Base-by-base conservation (phyloP, 2,329 filamentous ascomycete genomes). In the Penicillium aurantiogriseum region DNA sequence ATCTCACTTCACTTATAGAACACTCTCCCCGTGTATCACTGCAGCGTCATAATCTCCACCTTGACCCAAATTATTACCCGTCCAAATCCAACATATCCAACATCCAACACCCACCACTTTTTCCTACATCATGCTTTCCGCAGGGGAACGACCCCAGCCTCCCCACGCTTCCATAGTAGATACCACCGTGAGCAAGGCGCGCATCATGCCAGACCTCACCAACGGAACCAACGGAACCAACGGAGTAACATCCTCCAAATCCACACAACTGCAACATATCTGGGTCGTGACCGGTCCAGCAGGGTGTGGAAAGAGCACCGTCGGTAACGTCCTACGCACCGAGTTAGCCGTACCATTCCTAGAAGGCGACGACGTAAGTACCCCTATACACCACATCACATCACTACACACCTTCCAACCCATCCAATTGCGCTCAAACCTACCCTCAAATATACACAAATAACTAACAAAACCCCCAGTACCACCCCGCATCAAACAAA, bases 201-300 rank as follows among this genome's bases (percentile, higher is more conserved):
- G 48, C 54, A 59, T 53, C 46, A 66, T 66, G 65, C 56, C 64
- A 27, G 43, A 61, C 13, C 54, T 61, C 31, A 44, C 49, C 49
- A 51, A 51, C 49, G 49, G 39, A 35, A 43, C 29, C 49, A 51
- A 51, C 39, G 50, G 39, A 35, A 44, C 21, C 11, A 64, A 67
- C 44, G 54, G 60, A 36, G 57, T 55, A n/a, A 61, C 59, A 3
- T 31, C 56, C 13, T 51, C 48, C 21, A 51, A 60, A 25, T 51
- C 52, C 19, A 39, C 57, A 13, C 60, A 66, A 36, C 57, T 74
- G 40, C 86, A 88, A 68, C 89, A 92, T 73, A 91, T 92, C 70
- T 92, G 88, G 88, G 81, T 92, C 58, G 85, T 92, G 51, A 91
- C 88, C 1, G 89, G 89, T 29, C 89, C 89, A 51, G 89, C 90